Base-by-base conservation (phyloP, 192 early-diverging fungal genomes). In the Radiomyces spectabilis region DNA sequence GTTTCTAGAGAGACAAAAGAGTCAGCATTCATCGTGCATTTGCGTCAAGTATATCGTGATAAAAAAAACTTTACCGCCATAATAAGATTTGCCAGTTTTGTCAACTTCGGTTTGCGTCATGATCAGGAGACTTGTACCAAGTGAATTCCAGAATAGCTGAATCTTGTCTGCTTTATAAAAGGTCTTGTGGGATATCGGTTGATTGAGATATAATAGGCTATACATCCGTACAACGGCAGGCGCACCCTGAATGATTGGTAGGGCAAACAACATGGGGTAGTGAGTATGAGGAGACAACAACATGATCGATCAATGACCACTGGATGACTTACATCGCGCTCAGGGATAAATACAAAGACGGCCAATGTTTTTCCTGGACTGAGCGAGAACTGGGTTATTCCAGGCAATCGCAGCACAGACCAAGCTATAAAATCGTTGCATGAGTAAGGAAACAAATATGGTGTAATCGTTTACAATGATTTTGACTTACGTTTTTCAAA, bases 101-200 rank as follows among this genome's bases (percentile, higher is more conserved):
- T 97, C 94, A 37, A 96, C 87, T 32, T 98, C 96, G 27, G 96
- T 95, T 21, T 86, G 86, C 6, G 94, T 90, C 64, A 94, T 80
- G 33, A 95, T 85, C 51, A 97, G 77, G 26, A 97, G 67, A 63
- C 83, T 83, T 34, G 90, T 92, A 27, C 89, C 90, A 8, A 88
- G 75, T 35, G 72, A 67, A 72, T 97, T 95, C 96, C 96, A 98
- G 66, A 85, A 75, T 68, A 96, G 88, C 55, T 89, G 80, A 38
- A 93, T 83, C 35, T 81, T 87, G 57, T 98, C 96, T 4, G 93
- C 93, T 61, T 90, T 88, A 74, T 81, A 96, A 60, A 98, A 93
- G 15, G 91, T 88, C 74, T 94, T 94, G 68, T 85, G 83, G 21
- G 88, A 80, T 57, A 90, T 64, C 4, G 87, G 80, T 39, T 74